Base-by-base conservation (phyloP, 169 alveolate species). In the Plasmodium vivax region DNA sequence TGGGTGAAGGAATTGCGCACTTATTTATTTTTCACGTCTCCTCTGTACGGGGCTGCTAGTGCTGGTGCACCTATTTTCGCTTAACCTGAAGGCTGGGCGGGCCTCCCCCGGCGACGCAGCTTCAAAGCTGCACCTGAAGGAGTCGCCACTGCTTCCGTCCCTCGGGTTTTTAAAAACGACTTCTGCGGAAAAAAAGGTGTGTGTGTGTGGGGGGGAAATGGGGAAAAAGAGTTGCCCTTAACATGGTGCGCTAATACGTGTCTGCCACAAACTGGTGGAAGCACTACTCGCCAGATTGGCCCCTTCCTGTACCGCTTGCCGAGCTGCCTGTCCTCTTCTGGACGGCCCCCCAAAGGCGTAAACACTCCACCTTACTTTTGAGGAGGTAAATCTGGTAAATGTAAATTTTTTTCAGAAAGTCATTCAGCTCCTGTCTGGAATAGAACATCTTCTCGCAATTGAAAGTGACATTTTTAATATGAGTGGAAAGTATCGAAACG, bases 371-470 rank as follows among this genome's bases (percentile, higher is more conserved):
- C 38, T 34, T 87, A 87, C 93, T 87, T 87, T 87, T 87, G 43
- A 87, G 83, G 23, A 87, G 68, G 43, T 30, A 87, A 41, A 87
- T 87, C 82, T 87, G 93, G 81, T 87, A 87, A n/a, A 87, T 87
- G 71, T 87, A 87, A 14, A 87, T 75, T 58, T 87, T 87, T 77
- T 87, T 87, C 43, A 87, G 23, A 68, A 87, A 87, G 3, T 77
- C 93, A 87, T 87, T 87, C 72, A 87, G 30, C 47, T 43, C 79
- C 4, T 51, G 72, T 87, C 93, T 87, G 2, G 93, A 75, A 30
- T 75, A n/a, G 56, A 87, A 87, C 93, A 87, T 87, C 77, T 87
- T 87, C 45, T 87, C 93, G 32, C 93, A 87, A 23, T 87, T 87
- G 47, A 87, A 87, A 2, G 93, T 87, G 3, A 87, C 87, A 87